Evolutionary conservation across 2,329 filamentous ascomycete species (phyloP).

Genomic region (Cryoendolithus antarcticus): DNA sequence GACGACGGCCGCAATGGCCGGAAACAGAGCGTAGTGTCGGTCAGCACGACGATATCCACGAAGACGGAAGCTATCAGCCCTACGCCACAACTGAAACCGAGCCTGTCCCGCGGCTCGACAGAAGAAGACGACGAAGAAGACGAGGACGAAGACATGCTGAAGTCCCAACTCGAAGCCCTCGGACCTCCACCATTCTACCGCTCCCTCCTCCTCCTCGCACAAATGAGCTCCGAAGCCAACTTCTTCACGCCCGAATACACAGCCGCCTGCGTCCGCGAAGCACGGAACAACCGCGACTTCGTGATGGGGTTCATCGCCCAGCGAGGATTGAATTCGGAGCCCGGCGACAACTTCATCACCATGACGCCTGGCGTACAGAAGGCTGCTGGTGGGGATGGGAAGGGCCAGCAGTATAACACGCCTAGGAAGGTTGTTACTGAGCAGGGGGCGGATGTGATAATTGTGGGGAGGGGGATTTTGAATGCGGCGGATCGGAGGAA

Average conservation of each 20-base stretch:
- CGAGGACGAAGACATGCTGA: conserved; percentile 23
- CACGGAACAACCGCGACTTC: conserved; percentile 54
- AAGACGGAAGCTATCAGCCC: conserved; percentile 55
- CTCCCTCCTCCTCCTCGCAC: conserved; percentile 67
- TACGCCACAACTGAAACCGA: conserved; percentile 24
- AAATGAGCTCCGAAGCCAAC: conserved; percentile 72
- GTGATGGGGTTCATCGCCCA: conserved; percentile 43
- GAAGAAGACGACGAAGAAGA: conserved; percentile 21
- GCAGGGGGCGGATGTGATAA: conserved; percentile 64
- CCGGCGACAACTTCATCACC: conserved; percentile 62
- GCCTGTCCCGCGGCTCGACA: conserved; percentile 23
- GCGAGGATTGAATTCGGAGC: conserved; percentile 43
- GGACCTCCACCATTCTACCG: conserved; percentile 51
- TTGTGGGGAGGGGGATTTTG: conserved; percentile 72
- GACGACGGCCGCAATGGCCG: conserved; percentile 39
- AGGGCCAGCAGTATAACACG: conserved; percentile 80
- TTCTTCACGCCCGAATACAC: conserved; percentile 69
- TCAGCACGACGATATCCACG: conserved; percentile 66
- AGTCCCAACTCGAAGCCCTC: conserved; percentile 29
- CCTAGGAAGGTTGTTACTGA: conserved; percentile 59
- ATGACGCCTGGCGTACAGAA: conserved; percentile 79
- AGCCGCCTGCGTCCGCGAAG: conserved; percentile 61
- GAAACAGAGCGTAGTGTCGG: conserved; percentile 68
- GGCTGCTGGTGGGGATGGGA: conserved; percentile 56
- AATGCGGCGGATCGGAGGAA: conserved; percentile 53